Evolutionary conservation across 345 rosid species (phyloP).

Genomic region (Pelargonium nanum): DNA sequence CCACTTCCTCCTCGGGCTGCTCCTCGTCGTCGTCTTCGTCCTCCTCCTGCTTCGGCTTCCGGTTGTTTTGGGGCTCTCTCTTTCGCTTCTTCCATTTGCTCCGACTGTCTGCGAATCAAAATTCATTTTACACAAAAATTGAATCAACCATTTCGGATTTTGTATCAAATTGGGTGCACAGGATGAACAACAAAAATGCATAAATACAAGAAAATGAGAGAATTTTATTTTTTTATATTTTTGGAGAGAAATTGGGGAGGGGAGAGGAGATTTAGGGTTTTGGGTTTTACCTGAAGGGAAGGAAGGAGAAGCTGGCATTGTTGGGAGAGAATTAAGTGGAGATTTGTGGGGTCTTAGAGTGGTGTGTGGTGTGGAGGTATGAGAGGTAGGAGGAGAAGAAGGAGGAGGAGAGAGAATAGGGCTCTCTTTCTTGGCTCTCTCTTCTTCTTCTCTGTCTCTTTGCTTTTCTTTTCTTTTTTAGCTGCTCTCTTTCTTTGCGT

Average conservation of each 20-base stretch:
- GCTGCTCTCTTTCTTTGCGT: too few relatives aligned
- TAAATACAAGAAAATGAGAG: slow-evolving; percentile 3
- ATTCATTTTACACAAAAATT: slow-evolving; percentile 7
- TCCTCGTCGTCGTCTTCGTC: slow-evolving; percentile 43
- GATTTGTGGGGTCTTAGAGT: slow-evolving; percentile 14
- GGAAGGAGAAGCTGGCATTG: slow-evolving; percentile 77
- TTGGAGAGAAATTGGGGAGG: too few relatives aligned
- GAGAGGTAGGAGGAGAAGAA: slow-evolving; percentile 2
- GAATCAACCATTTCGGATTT: slow-evolving; percentile 2
- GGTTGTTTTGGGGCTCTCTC: slow-evolving; percentile 41
- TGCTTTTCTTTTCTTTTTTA: too few relatives aligned
- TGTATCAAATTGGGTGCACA: slow-evolving; percentile 1
- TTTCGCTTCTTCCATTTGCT: slow-evolving; percentile 78
- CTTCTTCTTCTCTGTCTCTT: background rate
- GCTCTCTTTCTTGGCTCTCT: slow-evolving; percentile 10
- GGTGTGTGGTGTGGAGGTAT: slow-evolving; percentile 9
- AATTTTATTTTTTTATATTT: too few relatives aligned
- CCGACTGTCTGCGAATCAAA: slow-evolving; percentile 38
- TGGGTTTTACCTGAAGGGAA: slow-evolving; percentile 44
- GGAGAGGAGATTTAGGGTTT: slow-evolving; percentile 7
- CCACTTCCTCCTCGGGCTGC: slow-evolving; percentile 29
- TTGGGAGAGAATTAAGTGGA: slow-evolving; percentile 9
- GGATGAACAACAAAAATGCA: background rate
- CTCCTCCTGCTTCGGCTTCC: slow-evolving; percentile 43
- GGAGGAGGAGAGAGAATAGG: slow-evolving; percentile 5